Evolutionary conservation across 495 filamentous ascomycete genomes (phyloP), one percentile per base, ranked within the genome.

Genomic region (Pseudoneurospora amorphoporcata): DNA sequence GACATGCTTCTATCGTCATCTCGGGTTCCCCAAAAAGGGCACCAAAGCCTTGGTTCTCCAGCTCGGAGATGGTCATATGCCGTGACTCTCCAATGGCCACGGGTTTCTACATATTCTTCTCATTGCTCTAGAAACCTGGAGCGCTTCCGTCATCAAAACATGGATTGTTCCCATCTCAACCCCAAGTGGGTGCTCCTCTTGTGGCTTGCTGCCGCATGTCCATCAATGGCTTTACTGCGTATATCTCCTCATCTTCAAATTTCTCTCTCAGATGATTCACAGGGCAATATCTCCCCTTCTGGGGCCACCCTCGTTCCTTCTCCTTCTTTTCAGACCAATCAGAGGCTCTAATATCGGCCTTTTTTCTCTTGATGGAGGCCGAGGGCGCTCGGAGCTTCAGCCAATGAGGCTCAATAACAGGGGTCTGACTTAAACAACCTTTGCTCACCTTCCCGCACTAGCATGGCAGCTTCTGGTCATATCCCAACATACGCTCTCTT

Each of bases 331-430:
- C 47, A 29, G 71, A 47, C 79, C 78, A 80, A 81, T 81, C 69
- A 75, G 39, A 35, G 38, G 7, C 23, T 70, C n/a, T 40, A 35
- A 37, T 71, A 37, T 76, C 75, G 77, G 70, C 42, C 71, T 65
- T 73, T 77, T 78, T 69, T 74, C 73, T 69, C 73, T 69, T 73
- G 75, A 76, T 77, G 76, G 77, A 70, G 73, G 77, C 77, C 79
- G 73, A 74, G 75, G 77, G 78, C 77, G 77, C 75, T 72, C 73
- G 74, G 72, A 41, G 71, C 58, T 47, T 65, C 73, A 79, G 75
- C 79, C 79, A 80, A 81, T 81, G 77, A 79, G 72, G 73, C 77
- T 75, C 78, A 75, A 77, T 69, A 80, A 72, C 79, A 81, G 78
- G 79, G 79, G 76, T 81, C 71, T 61, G 74, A 77, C 73, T 73